Evolutionary conservation across 2,329 filamentous ascomycete genomes (phyloP), one percentile per base, ranked within the genome.

Genomic region (Sphaerulina vaccinii): DNA sequence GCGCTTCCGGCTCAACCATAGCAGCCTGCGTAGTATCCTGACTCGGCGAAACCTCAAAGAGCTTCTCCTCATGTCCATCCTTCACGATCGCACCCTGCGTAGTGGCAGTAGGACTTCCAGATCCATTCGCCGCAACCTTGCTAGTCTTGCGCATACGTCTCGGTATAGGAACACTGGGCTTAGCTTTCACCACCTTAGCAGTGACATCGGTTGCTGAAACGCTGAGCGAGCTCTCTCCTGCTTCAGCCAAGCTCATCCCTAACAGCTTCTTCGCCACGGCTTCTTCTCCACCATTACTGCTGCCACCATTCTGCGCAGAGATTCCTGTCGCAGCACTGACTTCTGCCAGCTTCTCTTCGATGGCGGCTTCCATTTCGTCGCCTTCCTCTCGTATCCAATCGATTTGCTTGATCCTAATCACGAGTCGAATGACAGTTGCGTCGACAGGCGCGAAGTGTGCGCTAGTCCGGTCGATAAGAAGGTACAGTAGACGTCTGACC

Each of bases 391-490:
- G 55, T n/a, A 71, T 57, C 68, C 68, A 71, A 13, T 67, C 64
- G 37, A 71, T 65, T 43, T 69, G 65, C 52, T 64, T 70, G 58
- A 90, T 88, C n/a, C 88, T 82, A 44, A 86, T 80, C 3, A 91
- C 86, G 5, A 95, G 79, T 5, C 89, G 82, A 32, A 88, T 67
- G 0, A 89, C 92, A 0, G 88, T 95, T 60, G 88, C 85, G 57
- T 93, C 88, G 2, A 86, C 84, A 1, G 88, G 87, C 10, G 86
- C 86, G 69, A 93, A 93, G 67, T 95, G 88, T 2, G 77, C 79
- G 0, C 62, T 63, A 3, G 66, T 68, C 19, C 62, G 56, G 46
- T 69, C 65, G 24, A 68, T 66, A 2, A 97, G 79, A 11, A 95
- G 81, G 45, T 79, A 79, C 13, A 99, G 77, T 19, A 96, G 79